These are phyloP conservation scores for Hypoxylon sp. DNA, from an alignment of 2,329 filamentous ascomycete species.

Conservation along the genomic window DNA sequence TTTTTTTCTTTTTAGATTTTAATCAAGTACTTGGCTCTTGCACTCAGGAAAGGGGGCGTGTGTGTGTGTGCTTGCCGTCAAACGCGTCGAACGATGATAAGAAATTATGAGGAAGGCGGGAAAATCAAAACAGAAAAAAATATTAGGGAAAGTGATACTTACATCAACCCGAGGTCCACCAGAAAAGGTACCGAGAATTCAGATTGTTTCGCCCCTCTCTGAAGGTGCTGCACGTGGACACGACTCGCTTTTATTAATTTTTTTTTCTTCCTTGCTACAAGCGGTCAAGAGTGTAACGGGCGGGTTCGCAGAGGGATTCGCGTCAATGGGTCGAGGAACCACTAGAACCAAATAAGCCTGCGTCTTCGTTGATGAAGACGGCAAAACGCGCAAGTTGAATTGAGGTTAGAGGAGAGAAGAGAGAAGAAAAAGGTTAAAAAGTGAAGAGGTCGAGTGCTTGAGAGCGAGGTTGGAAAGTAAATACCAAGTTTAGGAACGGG, in stretches of 20 bases:
- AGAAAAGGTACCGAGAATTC: constrained; percentile 38
- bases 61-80: constrained; percentile 24
- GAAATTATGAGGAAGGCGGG: constrained; percentile 35
- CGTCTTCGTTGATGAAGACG: constrained; percentile 37
- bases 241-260: constrained; percentile 39
- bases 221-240: constrained; percentile 44
- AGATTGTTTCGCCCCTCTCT: constrained; percentile 43
- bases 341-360: constrained; percentile 27
- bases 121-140: constrained; percentile 32
- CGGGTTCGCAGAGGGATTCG: constrained; percentile 35
- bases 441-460: constrained; percentile 45
- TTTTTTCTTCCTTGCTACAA: constrained; percentile 32
- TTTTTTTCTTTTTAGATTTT: constrained; percentile 25
- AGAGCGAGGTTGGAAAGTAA: constrained; percentile 51
- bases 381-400: constrained; percentile 36
- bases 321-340: constrained; percentile 33
- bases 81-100: constrained; percentile 43
- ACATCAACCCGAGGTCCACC: constrained; percentile 43
- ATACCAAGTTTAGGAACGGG: constrained; percentile 50
- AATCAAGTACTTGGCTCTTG: constrained; percentile 23
- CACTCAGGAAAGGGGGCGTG: constrained; percentile 29
- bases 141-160: constrained; percentile 41
- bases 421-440: constrained; percentile 45
- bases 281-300: constrained; percentile 42
- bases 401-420: constrained; percentile 36